These are phyloP conservation scores for Cercis canadensis DNA, from an alignment of 306 rosid species.

Conservation along the genomic window DNA sequence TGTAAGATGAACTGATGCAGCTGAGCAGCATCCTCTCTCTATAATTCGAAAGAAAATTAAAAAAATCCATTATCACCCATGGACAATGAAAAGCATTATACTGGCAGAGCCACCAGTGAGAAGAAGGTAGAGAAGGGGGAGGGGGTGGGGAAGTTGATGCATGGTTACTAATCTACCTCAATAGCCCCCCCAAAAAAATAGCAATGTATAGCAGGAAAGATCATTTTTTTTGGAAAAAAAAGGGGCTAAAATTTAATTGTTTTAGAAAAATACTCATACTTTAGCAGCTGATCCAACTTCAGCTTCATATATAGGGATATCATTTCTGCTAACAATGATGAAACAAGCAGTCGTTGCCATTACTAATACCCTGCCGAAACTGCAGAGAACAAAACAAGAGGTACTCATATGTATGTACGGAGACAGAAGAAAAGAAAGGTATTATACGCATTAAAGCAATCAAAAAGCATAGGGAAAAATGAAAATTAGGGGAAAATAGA, in stretches of 20 bases:
- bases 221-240: background rate
- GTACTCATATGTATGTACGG: background rate
- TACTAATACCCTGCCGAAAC: conserved; percentile 28
- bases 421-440: background rate
- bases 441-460: background rate
- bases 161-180: background rate
- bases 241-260: background rate
- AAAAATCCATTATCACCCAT: background rate
- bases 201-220: conserved; percentile 9
- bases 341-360: conserved; percentile 98
- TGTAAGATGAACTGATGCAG: conserved; percentile 94
- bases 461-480: conserved; percentile 10
- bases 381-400: background rate
- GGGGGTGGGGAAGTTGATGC: too few relatives aligned
- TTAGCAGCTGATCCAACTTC: conserved; percentile 98
- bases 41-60: conserved; percentile 24
- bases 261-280: conserved; percentile 45
- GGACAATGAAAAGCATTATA: background rate
- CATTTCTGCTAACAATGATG: conserved; percentile 94
- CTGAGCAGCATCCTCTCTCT: conserved; percentile 99
- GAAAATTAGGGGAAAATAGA: background rate
- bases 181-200: background rate
- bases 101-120: background rate
- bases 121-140: background rate
- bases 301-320: conserved; percentile 96